Conservation (phyloP, 2,329 filamentous ascomycete species). For the Colletotrichum incanum region DNA sequence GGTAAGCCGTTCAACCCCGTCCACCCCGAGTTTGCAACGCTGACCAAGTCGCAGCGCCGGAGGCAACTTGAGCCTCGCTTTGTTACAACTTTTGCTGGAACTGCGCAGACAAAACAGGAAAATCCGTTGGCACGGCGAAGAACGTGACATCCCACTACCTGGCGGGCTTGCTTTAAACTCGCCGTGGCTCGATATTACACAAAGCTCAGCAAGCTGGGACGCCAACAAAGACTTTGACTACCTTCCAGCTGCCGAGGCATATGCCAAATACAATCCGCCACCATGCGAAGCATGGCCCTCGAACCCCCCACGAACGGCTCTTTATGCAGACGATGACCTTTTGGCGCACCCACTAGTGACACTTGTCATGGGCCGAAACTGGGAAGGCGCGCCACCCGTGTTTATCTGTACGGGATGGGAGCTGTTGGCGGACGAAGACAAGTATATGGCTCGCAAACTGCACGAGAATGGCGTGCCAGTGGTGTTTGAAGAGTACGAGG, state of each 20-base stretch:
- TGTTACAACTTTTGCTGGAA: constrained; percentile 79
- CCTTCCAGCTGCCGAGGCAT: constrained; percentile 64
- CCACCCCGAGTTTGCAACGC: neutral
- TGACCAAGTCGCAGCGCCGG: constrained; percentile 70
- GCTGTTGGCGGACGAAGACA: constrained; percentile 78
- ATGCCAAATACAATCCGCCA: constrained; percentile 48
- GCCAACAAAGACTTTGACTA: constrained; percentile 74
- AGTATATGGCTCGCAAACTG: constrained; percentile 72
- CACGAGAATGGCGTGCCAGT: constrained; percentile 72
- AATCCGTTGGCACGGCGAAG: constrained; percentile 73
- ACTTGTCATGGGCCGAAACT: constrained; percentile 71
- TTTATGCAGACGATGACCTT: constrained; percentile 70
- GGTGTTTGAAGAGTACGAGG: constrained; percentile 81
- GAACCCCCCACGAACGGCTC: constrained; percentile 64
- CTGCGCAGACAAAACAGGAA: constrained; percentile 63
- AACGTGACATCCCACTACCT: constrained; percentile 75
- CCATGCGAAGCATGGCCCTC: constrained; percentile 73
- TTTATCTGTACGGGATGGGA: constrained; percentile 82
- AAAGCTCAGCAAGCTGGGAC: constrained; percentile 71
- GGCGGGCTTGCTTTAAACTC: constrained; percentile 75
- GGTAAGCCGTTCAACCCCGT: constrained; percentile 54
- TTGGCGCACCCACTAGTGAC: constrained; percentile 78
- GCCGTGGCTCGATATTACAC: constrained; percentile 81
- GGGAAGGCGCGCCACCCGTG: constrained; percentile 75
- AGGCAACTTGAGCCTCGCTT: constrained; percentile 77